phyloP scores from a whole-genome alignment of 2,329 filamentous ascomycete genomes.

The Aureobasidium pullulans region DNA sequence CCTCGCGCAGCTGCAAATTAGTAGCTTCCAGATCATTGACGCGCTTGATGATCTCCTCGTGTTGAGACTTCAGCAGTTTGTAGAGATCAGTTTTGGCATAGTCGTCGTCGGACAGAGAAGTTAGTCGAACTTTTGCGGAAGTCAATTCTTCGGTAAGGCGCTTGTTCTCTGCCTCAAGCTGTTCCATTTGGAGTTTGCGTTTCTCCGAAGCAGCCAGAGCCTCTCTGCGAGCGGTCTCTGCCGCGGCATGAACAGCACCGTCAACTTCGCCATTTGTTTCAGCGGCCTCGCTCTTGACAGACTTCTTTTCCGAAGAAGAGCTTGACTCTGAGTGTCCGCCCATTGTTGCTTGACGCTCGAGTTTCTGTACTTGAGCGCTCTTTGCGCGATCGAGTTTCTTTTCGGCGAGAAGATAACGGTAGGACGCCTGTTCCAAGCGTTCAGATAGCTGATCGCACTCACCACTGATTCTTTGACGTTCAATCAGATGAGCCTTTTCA shows the following conservation, averaged over 20 bases:
- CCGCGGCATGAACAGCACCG: slow-evolving; percentile 52
- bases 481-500: slow-evolving; percentile 73
- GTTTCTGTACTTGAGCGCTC: slow-evolving; percentile 80
- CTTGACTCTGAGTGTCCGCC: slow-evolving; percentile 46
- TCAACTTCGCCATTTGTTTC: slow-evolving; percentile 47
- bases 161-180: slow-evolving; percentile 68
- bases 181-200: slow-evolving; percentile 81
- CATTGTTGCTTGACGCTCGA: slow-evolving; percentile 81
- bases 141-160: slow-evolving; percentile 73
- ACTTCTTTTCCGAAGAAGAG: slow-evolving; percentile 33
- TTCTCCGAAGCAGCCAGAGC: slow-evolving; percentile 68
- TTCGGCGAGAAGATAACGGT: slow-evolving; percentile 90
- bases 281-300: slow-evolving; percentile 35
- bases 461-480: slow-evolving; percentile 64
- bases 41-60: slow-evolving; percentile 86
- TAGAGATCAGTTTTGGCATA: slow-evolving; percentile 89
- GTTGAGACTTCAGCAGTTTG: slow-evolving; percentile 81
- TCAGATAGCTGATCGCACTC: slow-evolving; percentile 83
- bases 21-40: slow-evolving; percentile 87
- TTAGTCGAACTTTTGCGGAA: slow-evolving; percentile 58
- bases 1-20: slow-evolving; percentile 76
- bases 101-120: slow-evolving; percentile 80
- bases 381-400: slow-evolving; percentile 86
- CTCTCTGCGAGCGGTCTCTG: slow-evolving; percentile 71
- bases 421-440: slow-evolving; percentile 77